A percentile compares a stretch with the other conserved stretches of the same genome.
Conservation (phyloP, 2,329 filamentous ascomycete species). For the Colletotrichum sp. region DNA sequence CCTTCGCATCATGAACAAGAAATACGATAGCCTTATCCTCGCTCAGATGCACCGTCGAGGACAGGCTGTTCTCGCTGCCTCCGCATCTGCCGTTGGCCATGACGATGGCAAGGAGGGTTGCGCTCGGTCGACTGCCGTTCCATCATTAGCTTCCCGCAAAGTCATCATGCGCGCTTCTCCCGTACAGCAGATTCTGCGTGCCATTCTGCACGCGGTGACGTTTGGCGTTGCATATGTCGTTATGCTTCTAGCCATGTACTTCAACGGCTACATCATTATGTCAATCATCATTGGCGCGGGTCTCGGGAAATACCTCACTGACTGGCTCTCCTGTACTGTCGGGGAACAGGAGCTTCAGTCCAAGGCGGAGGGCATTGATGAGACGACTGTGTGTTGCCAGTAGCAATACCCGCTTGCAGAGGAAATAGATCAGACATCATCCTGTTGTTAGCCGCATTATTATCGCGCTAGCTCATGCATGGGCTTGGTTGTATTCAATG, state of each 20-base stretch:
- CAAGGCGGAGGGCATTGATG: background rate
- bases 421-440: too few relatives aligned
- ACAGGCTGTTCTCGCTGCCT: background rate
- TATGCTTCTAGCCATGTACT: slow-evolving; percentile 8
- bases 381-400: background rate
- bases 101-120: background rate
- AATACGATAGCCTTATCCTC: background rate
- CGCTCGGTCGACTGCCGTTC: background rate
- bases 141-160: background rate
- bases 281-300: slow-evolving; percentile 43
- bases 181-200: background rate
- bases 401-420: background rate
- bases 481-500: too few relatives aligned
- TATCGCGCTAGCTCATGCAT: too few relatives aligned
- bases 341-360: background rate
- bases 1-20: background rate
- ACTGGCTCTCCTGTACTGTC: slow-evolving; percentile 38
- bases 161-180: background rate
- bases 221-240: slow-evolving; percentile 7
- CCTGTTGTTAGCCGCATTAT: too few relatives aligned
- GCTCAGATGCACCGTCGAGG: background rate
- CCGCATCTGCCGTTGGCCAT: background rate
- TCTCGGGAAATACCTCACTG: slow-evolving; percentile 56
- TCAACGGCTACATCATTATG: slow-evolving; percentile 13
- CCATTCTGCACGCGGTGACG: background rate